Evolutionary conservation across 2,329 filamentous ascomycete genomes (phyloP), one percentile per base, ranked within the genome.

Genomic region (Xylaria digitata): DNA sequence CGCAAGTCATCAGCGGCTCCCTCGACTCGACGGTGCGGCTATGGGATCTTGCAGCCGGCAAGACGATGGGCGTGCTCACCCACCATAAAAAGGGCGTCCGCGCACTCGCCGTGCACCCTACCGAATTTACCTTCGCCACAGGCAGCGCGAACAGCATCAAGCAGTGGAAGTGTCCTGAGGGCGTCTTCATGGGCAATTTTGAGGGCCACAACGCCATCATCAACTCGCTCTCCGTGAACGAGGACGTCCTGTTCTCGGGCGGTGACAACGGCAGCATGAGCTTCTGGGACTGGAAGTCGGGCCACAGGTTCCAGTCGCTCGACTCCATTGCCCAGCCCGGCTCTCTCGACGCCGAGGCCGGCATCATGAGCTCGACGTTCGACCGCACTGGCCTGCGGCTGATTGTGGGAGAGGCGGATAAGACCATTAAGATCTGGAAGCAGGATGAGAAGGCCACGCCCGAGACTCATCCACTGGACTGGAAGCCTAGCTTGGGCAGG

Each of bases 251-350:
- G 66, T 97, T 99, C 80, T 96, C 94, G 2, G 96, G 96, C 63
- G 95, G 90, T 53, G 96, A 99, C 76, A 97, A 99, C 74, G 96
- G 96, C 46, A 96, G 92, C 42, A 96, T 98, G 84, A 92, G 89
- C 72, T 99, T 99, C 84, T 99, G 94, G 92, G 96, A 99, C 79
- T 99, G 96, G 96, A 98, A 98, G 82, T 92, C 94, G 0, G 96
- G 96, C 0, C 89, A 99, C 78, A 87, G 92, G 54, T 99, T 96
- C 82, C 96, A 99, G 80, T 87, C 89, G 8, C 86, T 95, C 13
- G 94, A 99, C 73, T 97, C 93, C 3, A 93, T 93, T 7, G 96
- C 96, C 0, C 96, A 99, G 78, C 96, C 96, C 0, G 96, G 96
- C 56, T 96, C 92, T 19, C 83, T 99, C 26, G 94, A 98, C 75